Evolutionary conservation across 75 land plant species (phyloP), one percentile per base, ranked within the genome.

Genomic region (Cryptomeria japonica): DNA sequence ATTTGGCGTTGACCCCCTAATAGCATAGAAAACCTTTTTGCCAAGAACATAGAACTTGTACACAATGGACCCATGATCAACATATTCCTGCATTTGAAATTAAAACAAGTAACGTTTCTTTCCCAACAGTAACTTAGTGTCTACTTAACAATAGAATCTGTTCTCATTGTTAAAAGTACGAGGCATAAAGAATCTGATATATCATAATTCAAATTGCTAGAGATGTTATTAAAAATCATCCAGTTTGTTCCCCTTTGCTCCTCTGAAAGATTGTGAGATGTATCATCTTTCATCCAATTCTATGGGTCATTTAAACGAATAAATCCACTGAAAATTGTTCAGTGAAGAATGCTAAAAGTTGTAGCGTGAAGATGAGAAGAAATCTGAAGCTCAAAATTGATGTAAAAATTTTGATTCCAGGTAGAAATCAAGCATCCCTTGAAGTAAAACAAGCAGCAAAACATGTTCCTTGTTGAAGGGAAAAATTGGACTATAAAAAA

Each of bases 11-110:
- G 99, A 98, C 87, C 91, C 94, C 86, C 93, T 95, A 55, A 88
- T 90, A 42, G 99, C 97, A 92, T 98, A 87, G 51, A 96, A 95
- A 28, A 98, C 90, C 42, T 91, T 92, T 13, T 90, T 89, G 3
- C 99, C 99, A 87, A 98, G 58, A 34, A 94, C 94, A 89, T 97
- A 98, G 55, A 97, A 93, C 73, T 98, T 98, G 89, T 90, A 98
- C 34, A 96, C 58, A 47, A 85, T 87, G 31, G 99, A 96, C 42
- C 96, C 93, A 90, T 98, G 99, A 88, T 97, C 95, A 76, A 98
- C 92, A 86, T 98, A 98, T 91, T 98, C 99, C 99, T 98, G 96
- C 90, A 93, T 84, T 83, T 73, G 31, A 84, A n/a, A 76, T 42
- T 80, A 12, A 2, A 86, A 55, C 2, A 58, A 19, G n/a, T 51